Evolutionary conservation across 2,329 filamentous ascomycete genomes (phyloP).

Genomic region (Fusarium sp.): DNA sequence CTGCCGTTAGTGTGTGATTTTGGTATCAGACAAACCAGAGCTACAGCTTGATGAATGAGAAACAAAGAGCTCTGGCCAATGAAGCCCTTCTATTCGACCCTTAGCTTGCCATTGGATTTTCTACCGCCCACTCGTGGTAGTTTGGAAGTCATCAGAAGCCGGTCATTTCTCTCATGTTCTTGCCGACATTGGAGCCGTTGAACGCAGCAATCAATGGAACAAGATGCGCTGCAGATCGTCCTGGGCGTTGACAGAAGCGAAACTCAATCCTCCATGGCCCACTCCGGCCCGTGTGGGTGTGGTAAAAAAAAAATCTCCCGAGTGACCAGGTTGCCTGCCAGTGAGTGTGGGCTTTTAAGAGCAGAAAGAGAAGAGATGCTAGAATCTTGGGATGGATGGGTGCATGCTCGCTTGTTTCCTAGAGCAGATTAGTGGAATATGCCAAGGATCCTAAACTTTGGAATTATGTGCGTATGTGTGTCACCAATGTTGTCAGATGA

Average conservation of each 20-base stretch:
- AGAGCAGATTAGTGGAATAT: slow-evolving; percentile 34
- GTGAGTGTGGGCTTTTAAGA: slow-evolving; percentile 7
- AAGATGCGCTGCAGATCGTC: slow-evolving; percentile 7
- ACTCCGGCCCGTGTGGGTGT: slow-evolving; percentile 37
- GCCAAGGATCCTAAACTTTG: slow-evolving; percentile 32
- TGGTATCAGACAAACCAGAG: background rate
- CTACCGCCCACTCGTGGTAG: background rate
- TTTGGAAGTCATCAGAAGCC: background rate
- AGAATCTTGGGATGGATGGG: slow-evolving; percentile 27
- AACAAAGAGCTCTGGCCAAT: slow-evolving; percentile 20
- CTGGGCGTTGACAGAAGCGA: slow-evolving; percentile 4
- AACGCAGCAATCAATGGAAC: slow-evolving; percentile 11
- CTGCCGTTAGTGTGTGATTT: background rate
- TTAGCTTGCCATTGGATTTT: slow-evolving; percentile 21
- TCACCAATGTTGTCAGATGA: slow-evolving; percentile 13
- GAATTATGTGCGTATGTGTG: slow-evolving; percentile 8
- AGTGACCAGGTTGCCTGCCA: slow-evolving; percentile 36
- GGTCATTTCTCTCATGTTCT: background rate
- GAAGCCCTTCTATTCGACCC: slow-evolving; percentile 11
- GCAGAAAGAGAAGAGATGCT: slow-evolving; percentile 22
- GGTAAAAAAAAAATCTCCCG: slow-evolving; percentile 30
- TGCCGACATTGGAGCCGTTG: slow-evolving; percentile 1
- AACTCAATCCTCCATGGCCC: slow-evolving; percentile 29
- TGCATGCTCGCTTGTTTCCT: slow-evolving; percentile 20
- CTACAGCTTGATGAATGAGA: slow-evolving; percentile 1